Percentiles rank a stretch among this genome's conserved stretches.
Conservation (phyloP, 495 filamentous ascomycete genomes). For the Neurospora sp. region DNA sequence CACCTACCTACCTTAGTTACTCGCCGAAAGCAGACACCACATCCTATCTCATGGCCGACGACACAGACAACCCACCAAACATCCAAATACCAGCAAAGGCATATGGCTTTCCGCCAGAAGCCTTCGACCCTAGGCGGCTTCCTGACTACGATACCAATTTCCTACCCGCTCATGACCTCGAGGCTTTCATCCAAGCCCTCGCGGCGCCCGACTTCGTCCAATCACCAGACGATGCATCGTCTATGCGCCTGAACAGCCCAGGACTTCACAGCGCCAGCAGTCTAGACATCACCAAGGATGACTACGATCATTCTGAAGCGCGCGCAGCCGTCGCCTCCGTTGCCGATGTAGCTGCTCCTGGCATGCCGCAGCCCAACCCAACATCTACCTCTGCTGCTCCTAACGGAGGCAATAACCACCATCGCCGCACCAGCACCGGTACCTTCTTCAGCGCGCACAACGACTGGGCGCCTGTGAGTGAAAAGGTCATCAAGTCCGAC, state of each 20-base stretch:
- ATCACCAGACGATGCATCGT: slow-evolving; percentile 28
- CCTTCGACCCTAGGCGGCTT: slow-evolving; percentile 37
- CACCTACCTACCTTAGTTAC: not conserved
- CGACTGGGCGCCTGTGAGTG: slow-evolving; percentile 74
- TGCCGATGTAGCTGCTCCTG: slow-evolving; percentile 4
- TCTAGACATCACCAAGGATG: slow-evolving; percentile 10
- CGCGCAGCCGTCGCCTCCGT: slow-evolving; percentile 12
- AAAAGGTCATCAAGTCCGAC: slow-evolving; percentile 44
- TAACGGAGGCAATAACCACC: not conserved
- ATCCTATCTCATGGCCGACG: slow-evolving; percentile 19
- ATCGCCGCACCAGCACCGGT: slow-evolving; percentile 13
- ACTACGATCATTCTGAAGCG: slow-evolving; percentile 5
- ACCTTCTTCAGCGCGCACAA: slow-evolving; percentile 64
- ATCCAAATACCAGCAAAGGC: slow-evolving; percentile 19
- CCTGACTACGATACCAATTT: slow-evolving; percentile 61
- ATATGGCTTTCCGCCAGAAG: slow-evolving; percentile 38
- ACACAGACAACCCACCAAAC: slow-evolving; percentile 2
- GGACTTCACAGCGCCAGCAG: slow-evolving; percentile 12
- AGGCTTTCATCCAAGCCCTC: slow-evolving; percentile 49
- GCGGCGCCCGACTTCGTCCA: slow-evolving; percentile 39
- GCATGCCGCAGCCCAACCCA: not conserved
- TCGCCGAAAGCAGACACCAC: not conserved
- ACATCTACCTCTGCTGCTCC: not conserved
- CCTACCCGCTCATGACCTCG: slow-evolving; percentile 44
- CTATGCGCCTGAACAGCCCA: slow-evolving; percentile 16